These are phyloP conservation scores for Calocybe gangraenosa DNA, from an alignment of 768 basidiomycete species.

Conservation along the genomic window DNA sequence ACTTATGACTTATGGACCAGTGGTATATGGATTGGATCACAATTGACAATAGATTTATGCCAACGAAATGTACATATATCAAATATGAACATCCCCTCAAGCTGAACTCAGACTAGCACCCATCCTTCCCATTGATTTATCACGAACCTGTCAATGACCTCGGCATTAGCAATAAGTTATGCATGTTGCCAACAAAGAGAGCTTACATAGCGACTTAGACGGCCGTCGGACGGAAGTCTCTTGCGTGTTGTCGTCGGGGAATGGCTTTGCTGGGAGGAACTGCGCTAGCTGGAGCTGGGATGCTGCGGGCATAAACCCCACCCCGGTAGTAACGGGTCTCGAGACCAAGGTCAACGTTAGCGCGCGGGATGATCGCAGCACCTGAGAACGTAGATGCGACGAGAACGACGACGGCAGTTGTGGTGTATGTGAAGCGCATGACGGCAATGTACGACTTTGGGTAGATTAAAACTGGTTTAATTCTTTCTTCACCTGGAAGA, in stretches of 20 bases:
- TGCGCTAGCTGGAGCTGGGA: neutral
- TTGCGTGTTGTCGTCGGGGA: constrained; percentile 11
- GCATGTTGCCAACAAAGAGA: too few species aligned
- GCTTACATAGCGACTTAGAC: neutral
- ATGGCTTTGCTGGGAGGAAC: constrained; percentile 1
- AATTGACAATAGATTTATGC: too few species aligned
- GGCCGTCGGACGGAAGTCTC: constrained; percentile 11
- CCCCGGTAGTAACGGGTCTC: constrained; percentile 21
- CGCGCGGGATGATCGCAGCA: constrained; percentile 24
- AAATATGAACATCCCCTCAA: too few species aligned
- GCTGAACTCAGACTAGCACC: too few species aligned
- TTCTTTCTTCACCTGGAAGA: constrained; percentile 25
- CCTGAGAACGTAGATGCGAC: constrained; percentile 20
- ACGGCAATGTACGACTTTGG: constrained; percentile 10
- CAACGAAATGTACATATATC: too few species aligned
- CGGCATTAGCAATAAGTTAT: too few species aligned
- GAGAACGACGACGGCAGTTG: constrained; percentile 17
- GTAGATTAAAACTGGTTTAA: constrained; percentile 9
- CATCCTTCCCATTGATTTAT: too few species aligned
- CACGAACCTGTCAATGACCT: too few species aligned
- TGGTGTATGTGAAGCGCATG: constrained; percentile 25
- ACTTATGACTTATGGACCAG: too few species aligned
- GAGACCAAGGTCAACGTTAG: constrained; percentile 17
- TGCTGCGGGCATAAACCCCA: constrained; percentile 16
- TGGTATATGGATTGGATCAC: too few species aligned